phyloP scores from a whole-genome alignment of 78 protist genomes.

The Cavenderia fasciculata region DNA sequence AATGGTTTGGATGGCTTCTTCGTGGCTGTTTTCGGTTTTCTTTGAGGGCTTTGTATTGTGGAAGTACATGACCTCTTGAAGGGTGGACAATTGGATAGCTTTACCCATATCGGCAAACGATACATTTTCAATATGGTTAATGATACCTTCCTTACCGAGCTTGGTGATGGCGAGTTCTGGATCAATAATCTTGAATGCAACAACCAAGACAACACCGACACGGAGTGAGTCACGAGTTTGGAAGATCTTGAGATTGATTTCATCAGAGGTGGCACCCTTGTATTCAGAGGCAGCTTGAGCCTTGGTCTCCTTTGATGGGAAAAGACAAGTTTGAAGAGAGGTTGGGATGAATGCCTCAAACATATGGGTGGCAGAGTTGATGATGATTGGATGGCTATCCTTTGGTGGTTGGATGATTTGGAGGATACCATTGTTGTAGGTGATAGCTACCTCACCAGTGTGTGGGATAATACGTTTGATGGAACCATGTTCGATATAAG shows the following conservation, averaged over 20 bases:
- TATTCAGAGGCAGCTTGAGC: conserved; percentile 8
- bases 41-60: conserved; percentile 18
- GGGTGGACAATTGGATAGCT: conserved; percentile 46
- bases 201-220: conserved; percentile 59
- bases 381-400: conserved; percentile 27
- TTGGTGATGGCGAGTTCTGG: conserved; percentile 40
- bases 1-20: conserved; percentile 25
- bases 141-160: conserved; percentile 54
- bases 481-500: conserved; percentile 47
- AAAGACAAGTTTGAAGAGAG: conserved; percentile 31
- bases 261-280: conserved; percentile 34
- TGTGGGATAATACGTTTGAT: conserved; percentile 54
- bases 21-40: background rate
- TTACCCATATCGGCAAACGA: conserved; percentile 71
- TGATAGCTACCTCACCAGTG: conserved; percentile 71
- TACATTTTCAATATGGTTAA: conserved; percentile 49
- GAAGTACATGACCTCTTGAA: conserved; percentile 62
- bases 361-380: conserved; percentile 48
- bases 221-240: conserved; percentile 65
- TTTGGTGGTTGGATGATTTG: conserved; percentile 41
- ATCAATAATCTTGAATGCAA: conserved; percentile 56
- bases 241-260: conserved; percentile 47
- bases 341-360: conserved; percentile 46
- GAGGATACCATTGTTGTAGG: conserved; percentile 44
- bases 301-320: conserved; percentile 65